Evolutionary conservation across 2,329 filamentous ascomycete species (phyloP).

Genomic region (Metarhizium brunneum): DNA sequence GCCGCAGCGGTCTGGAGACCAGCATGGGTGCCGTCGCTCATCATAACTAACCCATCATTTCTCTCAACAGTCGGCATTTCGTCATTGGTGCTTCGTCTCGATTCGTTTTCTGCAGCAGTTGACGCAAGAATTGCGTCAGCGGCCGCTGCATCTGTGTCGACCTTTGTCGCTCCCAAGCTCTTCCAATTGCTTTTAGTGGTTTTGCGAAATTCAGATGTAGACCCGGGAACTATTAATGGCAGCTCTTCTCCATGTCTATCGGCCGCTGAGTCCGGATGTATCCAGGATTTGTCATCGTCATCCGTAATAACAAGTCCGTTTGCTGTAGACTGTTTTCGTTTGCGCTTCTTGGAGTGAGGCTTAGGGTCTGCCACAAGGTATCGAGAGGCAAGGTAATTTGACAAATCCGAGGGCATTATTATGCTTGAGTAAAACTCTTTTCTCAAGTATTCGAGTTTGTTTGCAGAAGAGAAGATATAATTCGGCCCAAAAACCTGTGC

Average conservation of each 20-base stretch:
- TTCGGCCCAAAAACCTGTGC: neutral
- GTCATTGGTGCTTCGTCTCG: constrained; percentile 37
- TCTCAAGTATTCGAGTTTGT: neutral
- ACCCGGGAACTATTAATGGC: constrained; percentile 38
- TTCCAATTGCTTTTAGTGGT: constrained; percentile 78
- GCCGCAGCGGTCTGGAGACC: constrained; percentile 78
- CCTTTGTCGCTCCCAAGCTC: constrained; percentile 41
- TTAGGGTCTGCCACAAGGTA: constrained; percentile 62
- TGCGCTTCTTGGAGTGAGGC: constrained; percentile 49
- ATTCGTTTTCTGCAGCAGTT: constrained; percentile 57
- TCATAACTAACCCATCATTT: constrained; percentile 46
- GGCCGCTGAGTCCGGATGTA: constrained; percentile 16
- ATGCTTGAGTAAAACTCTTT: neutral
- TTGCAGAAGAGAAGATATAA: neutral
- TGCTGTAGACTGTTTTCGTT: constrained; percentile 43
- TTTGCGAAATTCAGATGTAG: constrained; percentile 57
- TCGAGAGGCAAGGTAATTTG: constrained; percentile 81
- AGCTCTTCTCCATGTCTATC: constrained; percentile 35
- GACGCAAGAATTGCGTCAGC: constrained; percentile 70
- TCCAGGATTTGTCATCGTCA: constrained; percentile 50
- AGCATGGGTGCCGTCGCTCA: constrained; percentile 81
- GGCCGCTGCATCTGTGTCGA: constrained; percentile 34
- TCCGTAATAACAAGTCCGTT: constrained; percentile 55
- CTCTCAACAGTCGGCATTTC: constrained; percentile 38
- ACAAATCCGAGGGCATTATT: constrained; percentile 52